Evolutionary conservation across 345 rosid genomes (phyloP).

Genomic region (Microthlaspi erraticum): DNA sequence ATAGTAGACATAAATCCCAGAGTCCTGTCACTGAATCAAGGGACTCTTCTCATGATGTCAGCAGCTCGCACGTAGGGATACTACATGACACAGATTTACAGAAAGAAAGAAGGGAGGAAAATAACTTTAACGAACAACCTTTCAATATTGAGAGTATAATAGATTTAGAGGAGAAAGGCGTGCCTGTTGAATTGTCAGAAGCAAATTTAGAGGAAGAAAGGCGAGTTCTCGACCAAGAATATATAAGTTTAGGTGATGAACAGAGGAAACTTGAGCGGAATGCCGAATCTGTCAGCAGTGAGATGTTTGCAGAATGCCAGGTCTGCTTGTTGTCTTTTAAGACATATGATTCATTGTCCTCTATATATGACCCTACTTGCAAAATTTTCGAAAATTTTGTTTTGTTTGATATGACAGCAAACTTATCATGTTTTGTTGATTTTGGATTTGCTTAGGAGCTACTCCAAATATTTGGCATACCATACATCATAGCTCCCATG

Average conservation of each 20-base stretch:
- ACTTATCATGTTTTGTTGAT: neutral
- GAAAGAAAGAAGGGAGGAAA: constrained; percentile 41
- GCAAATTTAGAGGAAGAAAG: constrained; percentile 79
- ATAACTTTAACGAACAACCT: constrained; percentile 21
- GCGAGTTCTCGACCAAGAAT: constrained; percentile 60
- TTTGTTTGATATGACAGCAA: neutral
- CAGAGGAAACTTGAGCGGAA: constrained; percentile 88
- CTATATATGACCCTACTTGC: neutral
- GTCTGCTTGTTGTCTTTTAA: constrained; percentile 44
- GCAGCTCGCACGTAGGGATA: constrained; percentile 41
- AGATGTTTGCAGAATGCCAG: constrained; percentile 98
- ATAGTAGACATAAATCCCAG: constrained; percentile 28
- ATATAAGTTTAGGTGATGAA: constrained; percentile 66
- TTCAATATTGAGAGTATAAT: constrained; percentile 38
- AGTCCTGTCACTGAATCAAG: constrained; percentile 38
- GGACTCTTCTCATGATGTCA: constrained; percentile 36
- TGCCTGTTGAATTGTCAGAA: constrained; percentile 51
- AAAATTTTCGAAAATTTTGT: neutral
- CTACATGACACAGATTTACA: constrained; percentile 42
- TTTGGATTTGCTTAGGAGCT: constrained; percentile 65
- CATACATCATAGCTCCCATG: constrained; percentile 96
- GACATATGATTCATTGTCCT: constrained; percentile 19
- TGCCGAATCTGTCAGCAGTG: constrained; percentile 93
- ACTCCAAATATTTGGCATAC: constrained; percentile 97
- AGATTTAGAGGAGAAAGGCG: constrained; percentile 36